These are phyloP conservation scores for Debaryomycetaceae sp. DNA, from an alignment of 1,139 yeast species.

Conservation along the genomic window DNA sequence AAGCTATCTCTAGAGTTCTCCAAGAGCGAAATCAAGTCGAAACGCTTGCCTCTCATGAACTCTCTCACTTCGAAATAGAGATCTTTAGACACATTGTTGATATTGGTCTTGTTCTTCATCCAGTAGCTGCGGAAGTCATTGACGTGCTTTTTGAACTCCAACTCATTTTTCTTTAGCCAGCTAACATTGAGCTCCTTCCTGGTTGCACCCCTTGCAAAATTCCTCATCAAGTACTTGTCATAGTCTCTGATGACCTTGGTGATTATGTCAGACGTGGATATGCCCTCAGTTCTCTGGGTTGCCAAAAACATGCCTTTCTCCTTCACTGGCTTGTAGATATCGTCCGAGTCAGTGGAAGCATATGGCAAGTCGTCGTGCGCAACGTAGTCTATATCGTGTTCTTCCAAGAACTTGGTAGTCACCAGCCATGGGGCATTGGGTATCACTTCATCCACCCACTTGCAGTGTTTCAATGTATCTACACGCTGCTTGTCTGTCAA, in stretches of 20 bases:
- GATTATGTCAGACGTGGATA: conserved; percentile 92
- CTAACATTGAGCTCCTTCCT: conserved; percentile 94
- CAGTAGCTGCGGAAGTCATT: conserved; percentile 82
- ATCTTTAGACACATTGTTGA: conserved; percentile 76
- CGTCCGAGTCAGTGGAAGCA: conserved; percentile 82
- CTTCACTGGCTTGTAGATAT: conserved; percentile 89
- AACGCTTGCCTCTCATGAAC: conserved; percentile 56
- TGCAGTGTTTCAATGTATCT: conserved; percentile 85
- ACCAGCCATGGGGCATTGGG: conserved; percentile 97
- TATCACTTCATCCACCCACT: conserved; percentile 96
- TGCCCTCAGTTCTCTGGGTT: conserved; percentile 95
- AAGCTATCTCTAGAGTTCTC: conserved; percentile 17
- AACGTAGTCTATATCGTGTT: conserved; percentile 88
- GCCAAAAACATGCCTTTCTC: conserved; percentile 86
- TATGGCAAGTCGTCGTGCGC: conserved; percentile 98
- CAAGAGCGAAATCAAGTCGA: conserved; percentile 30
- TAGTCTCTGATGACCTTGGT: conserved; percentile 93
- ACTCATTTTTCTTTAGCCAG: conserved; percentile 95
- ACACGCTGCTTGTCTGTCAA: conserved; percentile 81
- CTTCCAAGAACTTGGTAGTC: conserved; percentile 70
- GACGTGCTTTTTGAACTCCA: conserved; percentile 88
- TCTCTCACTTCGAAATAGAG: conserved; percentile 80
- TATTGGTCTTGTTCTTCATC: conserved; percentile 65
- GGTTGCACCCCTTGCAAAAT: conserved; percentile 96
- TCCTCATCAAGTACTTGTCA: conserved; percentile 93